Evolutionary conservation across 2,329 filamentous ascomycete genomes (phyloP), one percentile per base, ranked within the genome.

Genomic region (Chaetothyriales sp.): DNA sequence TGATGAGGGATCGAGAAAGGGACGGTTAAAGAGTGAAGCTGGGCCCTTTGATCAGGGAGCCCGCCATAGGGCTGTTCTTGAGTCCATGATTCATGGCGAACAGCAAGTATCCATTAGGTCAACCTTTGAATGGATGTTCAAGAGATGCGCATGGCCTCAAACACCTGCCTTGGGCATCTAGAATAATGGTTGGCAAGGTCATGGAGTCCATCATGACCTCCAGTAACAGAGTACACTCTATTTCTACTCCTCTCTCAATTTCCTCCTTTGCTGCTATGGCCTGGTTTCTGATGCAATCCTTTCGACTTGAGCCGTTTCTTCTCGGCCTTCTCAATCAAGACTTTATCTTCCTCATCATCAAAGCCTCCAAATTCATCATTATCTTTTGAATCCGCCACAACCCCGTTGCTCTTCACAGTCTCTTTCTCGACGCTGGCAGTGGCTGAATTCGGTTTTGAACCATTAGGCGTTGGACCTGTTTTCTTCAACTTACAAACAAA

Each of bases 401-500:
- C 44, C 20, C 51, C 51, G 25, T 52, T 51, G 18, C 49, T 55
- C 22, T 25, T 20, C 20, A 45, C 19, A 18, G 22, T 22, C 55
- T 43, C 53, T 19, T 59, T 50, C 28, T 65, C 62, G 20, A 60
- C 50, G 8, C 58, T 57, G 36, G 57, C 62, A 28, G 56, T 59
- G 2, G 60, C 60, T 39, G 61, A 62, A 19, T 53, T 55, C n/a
- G 18, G 32, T 44, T 54, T 46, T 9, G 43, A 48, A 18, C 49
- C 54, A 25, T 58, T 50, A 36, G 85, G 82, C 43, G 84, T 86
- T 2, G 86, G 84, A 0, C 80, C 90, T 15, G 79, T 79, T 76
- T 98, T 98, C 70, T 94, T 89, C 70, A 98, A 84, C 69, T 98
- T 98, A 63, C 88, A 86, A 55, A 98, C 92, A 66, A 88, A 98